Conservation (phyloP, 176 grass and related monocot species). For the Juncus inflexus region DNA sequence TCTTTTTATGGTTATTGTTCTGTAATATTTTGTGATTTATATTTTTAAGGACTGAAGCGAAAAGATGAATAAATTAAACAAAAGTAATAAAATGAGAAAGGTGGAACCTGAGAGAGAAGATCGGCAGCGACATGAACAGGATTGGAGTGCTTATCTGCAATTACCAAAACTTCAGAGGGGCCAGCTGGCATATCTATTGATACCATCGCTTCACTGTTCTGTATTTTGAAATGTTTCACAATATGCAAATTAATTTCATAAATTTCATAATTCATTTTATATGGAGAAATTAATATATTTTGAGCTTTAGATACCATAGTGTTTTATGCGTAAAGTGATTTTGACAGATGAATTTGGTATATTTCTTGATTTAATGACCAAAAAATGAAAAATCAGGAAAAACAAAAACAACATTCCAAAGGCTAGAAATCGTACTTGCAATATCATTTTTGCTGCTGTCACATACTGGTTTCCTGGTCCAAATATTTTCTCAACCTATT, state of each 20-base stretch:
- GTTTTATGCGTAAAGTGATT: background rate
- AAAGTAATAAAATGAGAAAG: constrained; percentile 7
- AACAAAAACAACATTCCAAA: no score
- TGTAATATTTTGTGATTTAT: no score
- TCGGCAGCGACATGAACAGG: constrained; percentile 90
- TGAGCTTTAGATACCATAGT: no score
- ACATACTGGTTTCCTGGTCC: constrained; percentile 98
- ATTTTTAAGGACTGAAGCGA: no score
- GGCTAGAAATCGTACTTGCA: constrained; percentile 52
- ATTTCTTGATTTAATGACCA: no score
- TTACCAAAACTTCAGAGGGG: constrained; percentile 91
- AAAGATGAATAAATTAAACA: no score
- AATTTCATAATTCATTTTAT: no score
- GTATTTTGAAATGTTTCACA: no score
- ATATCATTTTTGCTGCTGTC: constrained; percentile 99
- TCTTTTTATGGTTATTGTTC: no score
- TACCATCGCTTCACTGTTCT: constrained; percentile 99
- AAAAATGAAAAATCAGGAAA: no score
- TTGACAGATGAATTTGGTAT: background rate
- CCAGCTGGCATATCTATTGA: constrained; percentile 97
- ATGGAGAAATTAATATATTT: no score
- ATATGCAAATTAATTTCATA: constrained; percentile 13
- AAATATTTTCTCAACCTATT: constrained; percentile 91
- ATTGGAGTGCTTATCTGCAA: constrained; percentile 77
- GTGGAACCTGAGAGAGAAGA: constrained; percentile 85